A percentile compares a stretch with the other conserved stretches of the same genome.
Conservation (phyloP, 768 basidiomycete genomes). For the Dioszegia aurantiaca region DNA sequence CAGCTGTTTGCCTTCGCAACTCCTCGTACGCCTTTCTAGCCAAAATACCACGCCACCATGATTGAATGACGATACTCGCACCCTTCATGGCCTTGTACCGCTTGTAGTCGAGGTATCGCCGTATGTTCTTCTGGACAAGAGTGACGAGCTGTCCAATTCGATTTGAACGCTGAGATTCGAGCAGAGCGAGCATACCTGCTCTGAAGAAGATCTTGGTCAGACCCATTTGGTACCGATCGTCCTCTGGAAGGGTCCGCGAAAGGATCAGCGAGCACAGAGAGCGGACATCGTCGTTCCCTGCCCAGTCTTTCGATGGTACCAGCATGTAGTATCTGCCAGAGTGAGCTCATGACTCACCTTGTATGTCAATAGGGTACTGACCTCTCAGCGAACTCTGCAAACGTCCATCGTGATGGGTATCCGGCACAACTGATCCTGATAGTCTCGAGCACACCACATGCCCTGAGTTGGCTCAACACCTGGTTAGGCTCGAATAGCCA, state of each 20-base stretch:
- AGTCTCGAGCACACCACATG: constrained; percentile 98
- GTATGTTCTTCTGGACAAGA: constrained; percentile 95
- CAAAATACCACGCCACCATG: constrained; percentile 87
- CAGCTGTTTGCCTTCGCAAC: constrained; percentile 71
- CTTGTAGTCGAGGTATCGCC: constrained; percentile 76
- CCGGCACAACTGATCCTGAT: constrained; percentile 98
- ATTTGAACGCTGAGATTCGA: constrained; percentile 85
- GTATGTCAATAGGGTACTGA: constrained; percentile 54
- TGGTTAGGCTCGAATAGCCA: constrained; percentile 97
- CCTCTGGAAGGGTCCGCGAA: constrained; percentile 79
- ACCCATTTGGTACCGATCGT: constrained; percentile 95
- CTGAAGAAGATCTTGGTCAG: constrained; percentile 99
- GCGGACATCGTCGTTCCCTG: constrained; percentile 68
- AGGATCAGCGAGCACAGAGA: constrained; percentile 80
- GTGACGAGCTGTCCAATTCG: constrained; percentile 87
- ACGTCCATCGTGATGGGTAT: constrained; percentile 96
- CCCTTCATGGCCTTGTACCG: constrained; percentile 68
- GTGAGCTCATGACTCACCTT: constrained; percentile 1
- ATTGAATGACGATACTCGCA: constrained; percentile 81
- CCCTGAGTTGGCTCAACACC: constrained; percentile 87
- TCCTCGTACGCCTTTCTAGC: constrained; percentile 69
- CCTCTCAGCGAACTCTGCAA: constrained; percentile 98
- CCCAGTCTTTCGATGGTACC: constrained; percentile 80
- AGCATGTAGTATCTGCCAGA: constrained; percentile 88
- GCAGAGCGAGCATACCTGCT: constrained; percentile 94